A percentile compares a stretch with the other conserved stretches of the same genome.
These are phyloP conservation scores for Hyaloscypha finlandica DNA, from an alignment of 495 filamentous ascomycete species.

Conservation along the genomic window DNA sequence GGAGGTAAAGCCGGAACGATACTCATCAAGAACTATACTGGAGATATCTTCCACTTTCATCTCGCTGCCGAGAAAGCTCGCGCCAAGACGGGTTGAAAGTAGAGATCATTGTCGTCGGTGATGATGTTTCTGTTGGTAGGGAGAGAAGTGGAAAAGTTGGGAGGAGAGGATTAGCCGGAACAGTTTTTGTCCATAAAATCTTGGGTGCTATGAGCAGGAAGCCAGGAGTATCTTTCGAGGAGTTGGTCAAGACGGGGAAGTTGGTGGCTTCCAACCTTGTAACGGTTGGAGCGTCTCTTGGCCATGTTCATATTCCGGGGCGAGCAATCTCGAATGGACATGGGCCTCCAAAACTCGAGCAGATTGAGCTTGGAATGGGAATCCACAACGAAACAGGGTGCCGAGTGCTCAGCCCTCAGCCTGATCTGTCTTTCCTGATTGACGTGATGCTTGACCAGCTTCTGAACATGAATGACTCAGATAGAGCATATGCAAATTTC, in stretches of 20 bases:
- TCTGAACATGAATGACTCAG: too few species aligned
- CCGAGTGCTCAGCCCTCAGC: too few species aligned
- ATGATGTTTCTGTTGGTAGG: constrained; percentile 88
- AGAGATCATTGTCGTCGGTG: constrained; percentile 89
- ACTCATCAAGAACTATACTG: constrained; percentile 66
- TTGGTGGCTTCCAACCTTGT: constrained; percentile 73
- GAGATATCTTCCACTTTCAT: constrained; percentile 89
- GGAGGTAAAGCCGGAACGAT: constrained; percentile 57
- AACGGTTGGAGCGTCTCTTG: constrained; percentile 76
- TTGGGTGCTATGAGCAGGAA: constrained; percentile 73
- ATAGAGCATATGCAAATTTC: too few species aligned
- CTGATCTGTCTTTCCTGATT: too few species aligned
- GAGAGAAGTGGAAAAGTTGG: constrained; percentile 83
- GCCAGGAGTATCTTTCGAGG: constrained; percentile 58
- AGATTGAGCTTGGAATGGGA: constrained; percentile 95
- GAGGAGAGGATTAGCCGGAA: constrained; percentile 84
- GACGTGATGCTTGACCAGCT: too few species aligned
- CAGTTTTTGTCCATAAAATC: constrained; percentile 84
- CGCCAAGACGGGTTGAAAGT: constrained; percentile 66
- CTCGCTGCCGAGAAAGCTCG: constrained; percentile 88
- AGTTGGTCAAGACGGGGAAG: constrained; percentile 68
- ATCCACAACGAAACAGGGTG: constrained; percentile 35
- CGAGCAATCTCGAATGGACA: constrained; percentile 42
- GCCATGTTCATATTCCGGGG: constrained; percentile 90
- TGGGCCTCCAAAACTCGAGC: constrained; percentile 30